Evolutionary conservation across 2,329 filamentous ascomycete species (phyloP).

Genomic region (Calonectria honghensis): DNA sequence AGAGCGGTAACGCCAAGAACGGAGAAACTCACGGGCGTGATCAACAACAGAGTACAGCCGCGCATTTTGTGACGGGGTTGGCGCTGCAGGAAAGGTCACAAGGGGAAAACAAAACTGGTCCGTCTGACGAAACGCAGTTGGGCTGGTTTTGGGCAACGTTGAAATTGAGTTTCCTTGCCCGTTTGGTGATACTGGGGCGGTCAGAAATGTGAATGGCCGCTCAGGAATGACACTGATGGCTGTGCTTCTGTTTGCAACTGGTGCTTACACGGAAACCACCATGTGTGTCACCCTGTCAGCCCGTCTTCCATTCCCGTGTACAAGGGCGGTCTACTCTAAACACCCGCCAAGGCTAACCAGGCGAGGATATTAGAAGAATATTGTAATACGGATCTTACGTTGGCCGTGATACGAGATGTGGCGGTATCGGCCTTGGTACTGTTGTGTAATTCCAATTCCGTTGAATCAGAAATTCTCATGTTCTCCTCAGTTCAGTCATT

Average conservation of each 20-base stretch:
- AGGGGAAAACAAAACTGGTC: background rate
- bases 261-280: background rate
- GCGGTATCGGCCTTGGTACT: background rate
- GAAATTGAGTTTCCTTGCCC: background rate
- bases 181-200: background rate
- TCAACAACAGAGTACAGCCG: background rate
- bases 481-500: background rate
- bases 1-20: constrained; percentile 1
- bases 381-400: constrained; percentile 17
- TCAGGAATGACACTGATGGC: constrained; percentile 1
- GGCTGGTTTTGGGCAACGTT: background rate
- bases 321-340: background rate
- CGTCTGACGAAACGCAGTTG: background rate
- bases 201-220: background rate
- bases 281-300: background rate
- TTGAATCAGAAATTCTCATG: background rate
- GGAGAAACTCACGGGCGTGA: background rate
- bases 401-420: constrained; percentile 19
- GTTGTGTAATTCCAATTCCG: background rate
- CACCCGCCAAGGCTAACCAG: constrained; percentile 2
- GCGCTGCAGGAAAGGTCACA: background rate
- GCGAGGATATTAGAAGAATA: background rate
- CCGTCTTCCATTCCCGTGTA: background rate
- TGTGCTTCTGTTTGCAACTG: background rate
- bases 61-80: background rate